Conservation (phyloP, 2,329 filamentous ascomycete genomes). For the Drechslerella coelobrocha region DNA sequence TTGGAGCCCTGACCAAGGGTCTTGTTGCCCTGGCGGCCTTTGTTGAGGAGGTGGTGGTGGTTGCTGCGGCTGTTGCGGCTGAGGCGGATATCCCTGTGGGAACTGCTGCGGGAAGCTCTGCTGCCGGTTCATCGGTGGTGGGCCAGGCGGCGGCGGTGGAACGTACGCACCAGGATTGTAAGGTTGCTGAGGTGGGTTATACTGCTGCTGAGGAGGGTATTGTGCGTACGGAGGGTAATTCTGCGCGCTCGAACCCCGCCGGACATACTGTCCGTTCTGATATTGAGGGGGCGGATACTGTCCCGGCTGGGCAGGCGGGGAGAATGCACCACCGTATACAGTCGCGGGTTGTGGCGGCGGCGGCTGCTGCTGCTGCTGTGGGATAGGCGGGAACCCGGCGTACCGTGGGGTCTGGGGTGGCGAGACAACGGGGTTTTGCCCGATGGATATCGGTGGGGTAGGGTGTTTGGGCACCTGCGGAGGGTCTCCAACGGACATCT, state of each 20-base stretch:
- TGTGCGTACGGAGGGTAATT: constrained; percentile 44
- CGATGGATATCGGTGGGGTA: constrained; percentile 57
- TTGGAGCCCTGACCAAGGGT: constrained; percentile 56
- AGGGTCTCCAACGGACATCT: constrained; percentile 81
- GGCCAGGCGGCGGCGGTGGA: constrained; percentile 69
- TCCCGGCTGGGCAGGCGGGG: constrained; percentile 46
- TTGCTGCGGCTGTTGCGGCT: constrained; percentile 55
- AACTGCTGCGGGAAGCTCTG: constrained; percentile 66
- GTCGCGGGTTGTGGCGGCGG: constrained; percentile 44
- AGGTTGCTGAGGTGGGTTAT: constrained; percentile 57
- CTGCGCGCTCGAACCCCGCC: constrained; percentile 51
- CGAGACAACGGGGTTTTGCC: constrained; percentile 60
- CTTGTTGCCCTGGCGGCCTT: constrained; percentile 57
- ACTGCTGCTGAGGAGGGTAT: constrained; percentile 56
- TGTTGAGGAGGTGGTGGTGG: constrained; percentile 48
- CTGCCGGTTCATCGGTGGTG: constrained; percentile 68
- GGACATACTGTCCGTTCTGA: constrained; percentile 55
- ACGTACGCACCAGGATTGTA: constrained; percentile 68
- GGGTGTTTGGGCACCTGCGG: constrained; percentile 59
- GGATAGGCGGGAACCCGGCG: constrained; percentile 49
- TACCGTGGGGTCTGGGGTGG: constrained; percentile 63
- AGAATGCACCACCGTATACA: constrained; percentile 50
- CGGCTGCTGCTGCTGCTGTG: constrained; percentile 21
- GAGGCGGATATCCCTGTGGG: constrained; percentile 50
- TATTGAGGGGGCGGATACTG: constrained; percentile 53